Percentiles rank a stretch among this genome's conserved stretches.
These are phyloP conservation scores for Colletotrichum karsti DNA, from an alignment of 2,329 filamentous ascomycete genomes.

Conservation along the genomic window DNA sequence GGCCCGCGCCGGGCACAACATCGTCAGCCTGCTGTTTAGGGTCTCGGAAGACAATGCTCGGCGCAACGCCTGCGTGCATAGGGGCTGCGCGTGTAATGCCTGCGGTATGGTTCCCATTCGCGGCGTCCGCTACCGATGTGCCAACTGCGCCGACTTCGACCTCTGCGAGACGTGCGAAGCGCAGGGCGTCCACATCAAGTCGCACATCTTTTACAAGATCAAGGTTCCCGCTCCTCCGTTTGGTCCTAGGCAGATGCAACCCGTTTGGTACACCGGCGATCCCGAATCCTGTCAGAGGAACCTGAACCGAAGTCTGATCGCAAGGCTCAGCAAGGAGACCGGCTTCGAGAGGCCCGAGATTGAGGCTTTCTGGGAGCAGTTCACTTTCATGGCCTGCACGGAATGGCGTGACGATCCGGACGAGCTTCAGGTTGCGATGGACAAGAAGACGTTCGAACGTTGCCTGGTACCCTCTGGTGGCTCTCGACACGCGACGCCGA, in stretches of 20 bases:
- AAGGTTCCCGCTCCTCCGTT: conserved; percentile 88
- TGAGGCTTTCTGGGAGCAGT: conserved; percentile 96
- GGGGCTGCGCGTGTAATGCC: conserved; percentile 90
- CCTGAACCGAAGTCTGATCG: conserved; percentile 73
- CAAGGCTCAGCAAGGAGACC: conserved; percentile 75
- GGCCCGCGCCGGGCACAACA: conserved; percentile 74
- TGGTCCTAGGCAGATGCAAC: conserved; percentile 80
- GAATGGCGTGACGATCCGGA: conserved; percentile 86
- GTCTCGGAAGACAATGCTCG: conserved; percentile 94
- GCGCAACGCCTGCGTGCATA: conserved; percentile 88
- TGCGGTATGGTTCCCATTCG: conserved; percentile 90
- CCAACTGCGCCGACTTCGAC: conserved; percentile 96
- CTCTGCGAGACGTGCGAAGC: conserved; percentile 94
- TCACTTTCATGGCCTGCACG: conserved; percentile 89
- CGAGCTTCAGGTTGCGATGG: conserved; percentile 82
- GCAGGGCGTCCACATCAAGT: conserved; percentile 80
- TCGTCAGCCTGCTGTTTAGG: conserved; percentile 86
- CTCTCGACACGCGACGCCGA: conserved; percentile 80
- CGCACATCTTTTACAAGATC: conserved; percentile 97
- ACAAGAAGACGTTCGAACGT: conserved; percentile 90
- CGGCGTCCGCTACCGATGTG: conserved; percentile 91
- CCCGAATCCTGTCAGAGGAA: conserved; percentile 74
- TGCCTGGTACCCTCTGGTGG: conserved; percentile 88
- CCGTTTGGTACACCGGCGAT: conserved; percentile 89
- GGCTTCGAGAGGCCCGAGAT: conserved; percentile 87